Evolutionary conservation across 306 rosid genomes (phyloP).

Genomic region (Luffa acutangula): DNA sequence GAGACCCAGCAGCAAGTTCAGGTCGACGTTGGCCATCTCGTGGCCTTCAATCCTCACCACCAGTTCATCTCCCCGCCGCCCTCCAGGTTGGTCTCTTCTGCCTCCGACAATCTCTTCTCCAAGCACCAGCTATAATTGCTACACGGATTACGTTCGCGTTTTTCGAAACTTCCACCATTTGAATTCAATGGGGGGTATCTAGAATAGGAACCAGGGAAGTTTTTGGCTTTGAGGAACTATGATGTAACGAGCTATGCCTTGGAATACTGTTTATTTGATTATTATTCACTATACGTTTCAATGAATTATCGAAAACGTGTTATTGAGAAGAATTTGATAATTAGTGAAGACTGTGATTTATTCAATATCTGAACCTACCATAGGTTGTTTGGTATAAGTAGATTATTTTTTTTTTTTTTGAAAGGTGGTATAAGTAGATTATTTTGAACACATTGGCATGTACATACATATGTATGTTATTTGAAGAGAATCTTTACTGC

Average conservation of each 20-base stretch:
- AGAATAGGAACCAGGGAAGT: not conserved
- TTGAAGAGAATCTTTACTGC: not conserved
- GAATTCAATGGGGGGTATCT: not conserved
- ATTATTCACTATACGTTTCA: not conserved
- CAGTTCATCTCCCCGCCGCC: constrained; percentile 30
- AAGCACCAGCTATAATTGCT: not conserved
- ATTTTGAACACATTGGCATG: not conserved
- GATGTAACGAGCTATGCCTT: not conserved
- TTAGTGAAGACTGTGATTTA: not conserved
- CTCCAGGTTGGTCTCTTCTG: constrained; percentile 20
- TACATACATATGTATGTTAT: not conserved
- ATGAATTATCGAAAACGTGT: not conserved
- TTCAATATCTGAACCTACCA: not conserved
- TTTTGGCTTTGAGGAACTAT: not conserved
- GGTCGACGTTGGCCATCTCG: constrained; percentile 62
- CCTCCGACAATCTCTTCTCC: not conserved
- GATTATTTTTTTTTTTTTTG: too few species aligned
- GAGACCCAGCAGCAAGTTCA: constrained; percentile 25
- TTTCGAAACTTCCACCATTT: not conserved
- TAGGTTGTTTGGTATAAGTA: not conserved
- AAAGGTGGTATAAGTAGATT: not conserved
- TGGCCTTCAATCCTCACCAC: constrained; percentile 48
- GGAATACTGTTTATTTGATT: not conserved
- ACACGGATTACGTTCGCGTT: not conserved
- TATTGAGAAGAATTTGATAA: not conserved